Percentiles rank a stretch among this genome's conserved stretches.
Conservation (phyloP, 495 filamentous ascomycete genomes). For the Podospora anserina region DNA sequence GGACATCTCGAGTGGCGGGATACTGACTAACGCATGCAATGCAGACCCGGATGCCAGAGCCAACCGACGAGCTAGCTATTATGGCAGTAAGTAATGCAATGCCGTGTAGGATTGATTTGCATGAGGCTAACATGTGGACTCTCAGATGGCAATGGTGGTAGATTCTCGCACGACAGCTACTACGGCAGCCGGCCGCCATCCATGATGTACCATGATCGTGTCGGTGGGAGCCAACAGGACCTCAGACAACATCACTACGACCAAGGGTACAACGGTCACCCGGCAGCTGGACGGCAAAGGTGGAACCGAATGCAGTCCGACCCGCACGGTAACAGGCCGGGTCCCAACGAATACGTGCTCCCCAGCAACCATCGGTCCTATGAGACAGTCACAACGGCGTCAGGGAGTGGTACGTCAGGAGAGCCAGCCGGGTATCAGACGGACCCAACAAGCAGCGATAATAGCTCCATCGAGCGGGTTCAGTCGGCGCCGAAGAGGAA, state of each 20-base stretch:
- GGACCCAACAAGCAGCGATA: slow-evolving; percentile 81
- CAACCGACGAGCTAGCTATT: slow-evolving; percentile 63
- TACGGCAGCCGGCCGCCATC: slow-evolving; percentile 49
- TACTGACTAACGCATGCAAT: background rate
- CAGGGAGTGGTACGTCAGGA: slow-evolving; percentile 64
- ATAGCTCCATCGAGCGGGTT: slow-evolving; percentile 79
- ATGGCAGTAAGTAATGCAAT: slow-evolving; percentile 46
- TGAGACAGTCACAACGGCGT: slow-evolving; percentile 74
- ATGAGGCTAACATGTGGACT: slow-evolving; percentile 22
- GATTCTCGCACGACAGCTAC: slow-evolving; percentile 52
- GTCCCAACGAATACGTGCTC: slow-evolving; percentile 58
- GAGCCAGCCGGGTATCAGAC: slow-evolving; percentile 78
- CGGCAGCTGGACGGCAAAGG: slow-evolving; percentile 38
- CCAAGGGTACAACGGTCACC: slow-evolving; percentile 34
- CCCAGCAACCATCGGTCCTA: slow-evolving; percentile 72
- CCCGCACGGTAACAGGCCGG: slow-evolving; percentile 34
- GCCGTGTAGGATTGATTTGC: slow-evolving; percentile 22
- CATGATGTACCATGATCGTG: slow-evolving; percentile 42
- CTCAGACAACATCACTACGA: slow-evolving; percentile 56
- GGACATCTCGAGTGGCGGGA: background rate
- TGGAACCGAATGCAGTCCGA: slow-evolving; percentile 48
- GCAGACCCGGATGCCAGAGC: slow-evolving; percentile 43
- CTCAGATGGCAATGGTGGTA: slow-evolving; percentile 38
- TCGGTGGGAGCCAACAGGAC: slow-evolving; percentile 41
- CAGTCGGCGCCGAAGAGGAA: slow-evolving; percentile 52